Evolutionary conservation across 1,284 basidiomycete genomes (phyloP).

Genomic region (Trichosporon inkin): DNA sequence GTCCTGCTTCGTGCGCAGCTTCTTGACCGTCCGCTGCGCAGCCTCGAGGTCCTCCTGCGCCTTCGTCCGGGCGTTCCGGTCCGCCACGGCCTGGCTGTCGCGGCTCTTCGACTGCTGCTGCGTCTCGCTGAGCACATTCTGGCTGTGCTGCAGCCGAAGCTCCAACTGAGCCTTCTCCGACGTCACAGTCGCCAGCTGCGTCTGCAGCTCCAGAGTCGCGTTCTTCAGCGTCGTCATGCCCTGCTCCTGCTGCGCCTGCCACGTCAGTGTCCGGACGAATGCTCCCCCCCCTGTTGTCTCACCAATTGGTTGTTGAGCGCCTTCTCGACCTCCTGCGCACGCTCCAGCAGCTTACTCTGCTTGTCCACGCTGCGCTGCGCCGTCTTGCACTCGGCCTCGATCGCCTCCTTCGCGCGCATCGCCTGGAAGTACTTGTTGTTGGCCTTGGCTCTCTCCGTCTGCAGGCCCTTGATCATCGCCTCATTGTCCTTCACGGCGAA

Average conservation of each 20-base stretch:
- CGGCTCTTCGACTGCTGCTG: conserved; percentile 46
- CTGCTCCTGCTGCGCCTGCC: conserved; percentile 56
- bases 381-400: conserved; percentile 71
- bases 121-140: conserved; percentile 50
- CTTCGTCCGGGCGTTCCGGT: conserved; percentile 40
- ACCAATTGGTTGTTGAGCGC: conserved; percentile 60
- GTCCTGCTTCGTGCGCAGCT: conserved; percentile 46
- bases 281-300: conserved; percentile 37
- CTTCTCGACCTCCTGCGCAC: conserved; percentile 64
- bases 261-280: neutral
- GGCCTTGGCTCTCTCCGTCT: conserved; percentile 79
- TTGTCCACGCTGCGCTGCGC: conserved; percentile 66
- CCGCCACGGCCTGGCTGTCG: conserved; percentile 40
- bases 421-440: conserved; percentile 92
- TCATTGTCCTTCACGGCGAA: conserved; percentile 75
- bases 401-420: conserved; percentile 82
- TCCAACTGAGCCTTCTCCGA: conserved; percentile 43
- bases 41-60: conserved; percentile 49
- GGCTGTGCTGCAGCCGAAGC: conserved; percentile 36
- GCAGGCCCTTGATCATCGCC: conserved; percentile 63
- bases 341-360: conserved; percentile 71
- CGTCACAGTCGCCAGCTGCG: conserved; percentile 51
- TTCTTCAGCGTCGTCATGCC: conserved; percentile 54
- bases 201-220: conserved; percentile 48
- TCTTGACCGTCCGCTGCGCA: conserved; percentile 34